Evolutionary conservation across 495 filamentous ascomycete genomes (phyloP), one percentile per base, ranked within the genome.

Genomic region (Glarea lozoyensis): DNA sequence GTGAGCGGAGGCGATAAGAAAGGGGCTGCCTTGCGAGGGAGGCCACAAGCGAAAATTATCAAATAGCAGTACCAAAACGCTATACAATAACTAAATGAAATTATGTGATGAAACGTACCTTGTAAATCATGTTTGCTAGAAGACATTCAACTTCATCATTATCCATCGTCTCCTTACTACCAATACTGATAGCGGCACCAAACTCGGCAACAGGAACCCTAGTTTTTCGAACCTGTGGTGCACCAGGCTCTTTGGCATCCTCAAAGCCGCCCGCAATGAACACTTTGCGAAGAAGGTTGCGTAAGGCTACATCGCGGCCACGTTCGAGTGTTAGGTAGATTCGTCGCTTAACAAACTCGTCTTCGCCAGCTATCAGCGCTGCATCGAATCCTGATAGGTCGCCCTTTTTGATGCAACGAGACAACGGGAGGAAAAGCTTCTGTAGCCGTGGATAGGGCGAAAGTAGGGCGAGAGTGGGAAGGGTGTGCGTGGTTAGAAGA

Each of bases 291-390:
- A 94, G 75, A 0, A 98, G 64, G 54, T 97, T 98, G 10, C 92
- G 78, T 42, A 97, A 57, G 7, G 86, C 82, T 37, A 98, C 85
- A 49, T 98, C 93, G 7, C 90, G 80, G 2, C 87, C 86, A 5
- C 92, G 78, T 50, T 98, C 92, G 0, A 98, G 72, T 0, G 89
- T 94, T 11, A 98, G 73, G 61, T 94, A 97, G 50, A 97, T 94
- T 15, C 93, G 83, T n/a, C 87, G 77, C 60, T 84, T 89, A 35
- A 97, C 88, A 42, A 96, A 94, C 43, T 92, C 84, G 9, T 82
- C 77, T 59, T 94, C 86, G 10, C 83, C 82, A 2, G 79, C 78
- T 17, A 74, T 69, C 43, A 98, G 78, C 9, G 89, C 89, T 10
- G 77, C 63, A 47, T 94, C 92, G 55, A 97, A 98, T 15, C 78